Percentiles rank a stretch among this genome's conserved stretches.
phyloP scores from a whole-genome alignment of 129 eudicot genomes.

The Ambrosia artemisiifolia region DNA sequence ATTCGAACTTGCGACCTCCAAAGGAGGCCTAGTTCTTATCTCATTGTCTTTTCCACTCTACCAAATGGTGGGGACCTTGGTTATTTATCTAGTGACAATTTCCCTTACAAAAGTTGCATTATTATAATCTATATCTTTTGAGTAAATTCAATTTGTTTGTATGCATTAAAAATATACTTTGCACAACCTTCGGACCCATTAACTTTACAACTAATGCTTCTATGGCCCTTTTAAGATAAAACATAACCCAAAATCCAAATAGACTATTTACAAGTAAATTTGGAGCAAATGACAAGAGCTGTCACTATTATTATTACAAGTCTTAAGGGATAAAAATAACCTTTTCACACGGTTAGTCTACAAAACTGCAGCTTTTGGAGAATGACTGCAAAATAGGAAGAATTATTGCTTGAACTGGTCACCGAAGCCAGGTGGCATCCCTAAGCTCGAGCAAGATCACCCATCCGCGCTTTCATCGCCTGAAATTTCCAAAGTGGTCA shows the following conservation, averaged over 20 bases:
- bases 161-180: no score
- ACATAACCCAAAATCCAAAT: no score
- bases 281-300: not conserved
- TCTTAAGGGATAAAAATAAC: conserved; percentile 11
- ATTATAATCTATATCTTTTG: no score
- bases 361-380: conserved; percentile 39
- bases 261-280: not conserved
- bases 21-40: no score
- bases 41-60: not conserved
- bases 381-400: conserved; percentile 11
- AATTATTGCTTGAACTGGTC: conserved; percentile 65
- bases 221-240: no score
- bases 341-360: conserved; percentile 28
- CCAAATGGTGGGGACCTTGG: no score
- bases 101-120: no score
- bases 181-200: no score
- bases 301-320: not conserved
- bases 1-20: no score
- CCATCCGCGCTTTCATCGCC: conserved; percentile 97
- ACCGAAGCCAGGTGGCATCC: conserved; percentile 82
- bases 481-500: conserved; percentile 19
- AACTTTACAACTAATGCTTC: no score
- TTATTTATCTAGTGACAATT: no score
- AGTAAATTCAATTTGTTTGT: no score
- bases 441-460: conserved; percentile 90